Evolutionary conservation across 495 filamentous ascomycete species (phyloP).

Genomic region (Xylaria scruposa): DNA sequence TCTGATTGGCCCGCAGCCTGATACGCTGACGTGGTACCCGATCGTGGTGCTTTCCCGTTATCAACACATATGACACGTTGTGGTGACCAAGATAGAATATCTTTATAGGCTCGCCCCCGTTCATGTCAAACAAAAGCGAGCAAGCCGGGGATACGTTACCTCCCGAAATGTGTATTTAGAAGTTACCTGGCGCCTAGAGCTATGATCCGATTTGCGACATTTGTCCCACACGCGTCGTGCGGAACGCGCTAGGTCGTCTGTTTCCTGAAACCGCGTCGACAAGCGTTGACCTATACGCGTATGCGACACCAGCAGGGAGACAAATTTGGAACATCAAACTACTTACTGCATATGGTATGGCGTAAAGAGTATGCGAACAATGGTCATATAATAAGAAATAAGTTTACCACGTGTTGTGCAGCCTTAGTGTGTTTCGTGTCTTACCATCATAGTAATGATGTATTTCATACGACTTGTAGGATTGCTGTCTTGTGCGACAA

Average conservation of each 20-base stretch:
- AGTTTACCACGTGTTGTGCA: not conserved
- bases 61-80: slow-evolving; percentile 10
- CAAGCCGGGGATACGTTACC: not conserved
- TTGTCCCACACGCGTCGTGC: not conserved
- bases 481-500: not conserved
- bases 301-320: not conserved
- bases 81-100: not conserved
- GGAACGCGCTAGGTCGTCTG: not conserved
- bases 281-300: not conserved
- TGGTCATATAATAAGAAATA: slow-evolving; percentile 19
- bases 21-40: not conserved
- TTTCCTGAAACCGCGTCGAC: not conserved
- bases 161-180: not conserved
- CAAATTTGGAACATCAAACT: not conserved
- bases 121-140: slow-evolving; percentile 8
- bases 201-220: not conserved
- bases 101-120: not conserved
- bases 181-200: not conserved
- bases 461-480: not conserved
- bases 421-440: not conserved
- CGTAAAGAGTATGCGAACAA: slow-evolving; percentile 14
- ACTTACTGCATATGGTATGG: slow-evolving; percentile 22
- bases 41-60: not conserved
- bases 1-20: not conserved
- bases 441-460: not conserved